Conservation (phyloP, 2,329 filamentous ascomycete genomes). For the Pezicula radicicola region DNA sequence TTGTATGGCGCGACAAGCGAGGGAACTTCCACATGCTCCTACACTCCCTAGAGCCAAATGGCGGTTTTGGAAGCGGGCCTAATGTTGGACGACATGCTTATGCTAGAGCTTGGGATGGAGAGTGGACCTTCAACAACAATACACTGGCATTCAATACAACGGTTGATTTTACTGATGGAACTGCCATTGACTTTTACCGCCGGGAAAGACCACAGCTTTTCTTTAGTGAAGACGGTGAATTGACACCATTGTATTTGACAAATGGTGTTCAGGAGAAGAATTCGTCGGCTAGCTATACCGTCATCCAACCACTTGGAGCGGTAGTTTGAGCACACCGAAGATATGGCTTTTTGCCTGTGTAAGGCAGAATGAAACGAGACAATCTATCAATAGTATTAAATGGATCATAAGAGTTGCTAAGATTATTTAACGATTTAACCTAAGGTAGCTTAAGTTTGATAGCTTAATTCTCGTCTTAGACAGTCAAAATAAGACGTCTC, state of each 20-base stretch:
- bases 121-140: conserved; percentile 30
- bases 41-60: conserved; percentile 31
- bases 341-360: no score
- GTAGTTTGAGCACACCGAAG: no score
- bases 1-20: conserved; percentile 33
- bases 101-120: conserved; percentile 22
- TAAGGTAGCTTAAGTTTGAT: no score
- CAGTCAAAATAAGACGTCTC: no score
- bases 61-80: conserved; percentile 24
- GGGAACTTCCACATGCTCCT: conserved; percentile 32
- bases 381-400: no score
- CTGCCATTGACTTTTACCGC: conserved; percentile 34
- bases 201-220: conserved; percentile 46
- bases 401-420: no score
- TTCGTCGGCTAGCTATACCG: conserved; percentile 32
- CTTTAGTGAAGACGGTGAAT: conserved; percentile 42
- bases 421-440: no score
- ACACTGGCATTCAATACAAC: conserved; percentile 26
- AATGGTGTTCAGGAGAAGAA: conserved; percentile 43
- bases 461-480: no score
- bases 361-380: no score
- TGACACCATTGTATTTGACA: conserved; percentile 43
- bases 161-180: conserved; percentile 36
- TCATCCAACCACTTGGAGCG: conserved; percentile 32
- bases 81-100: conserved; percentile 32